Base-by-base conservation (phyloP, 768 basidiomycete species). In the Hebeloma cylindrosporum region DNA sequence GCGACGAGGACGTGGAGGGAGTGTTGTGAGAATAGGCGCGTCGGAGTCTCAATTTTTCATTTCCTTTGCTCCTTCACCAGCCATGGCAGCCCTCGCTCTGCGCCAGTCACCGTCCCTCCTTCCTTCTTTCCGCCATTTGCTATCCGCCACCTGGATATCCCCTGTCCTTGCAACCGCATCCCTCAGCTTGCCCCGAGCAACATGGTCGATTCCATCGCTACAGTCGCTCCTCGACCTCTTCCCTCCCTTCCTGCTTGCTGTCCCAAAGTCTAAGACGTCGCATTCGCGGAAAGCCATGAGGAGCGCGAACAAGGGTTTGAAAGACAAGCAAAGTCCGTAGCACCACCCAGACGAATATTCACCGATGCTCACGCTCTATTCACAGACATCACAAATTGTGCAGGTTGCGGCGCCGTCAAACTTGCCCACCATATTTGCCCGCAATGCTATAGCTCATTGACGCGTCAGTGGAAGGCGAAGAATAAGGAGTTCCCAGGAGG, bases 201-300 rank as follows among this genome's bases (percentile, higher is more conserved):
- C 58, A 30, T 69, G 69, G 71, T 56, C 66, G 45, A 54, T 71
- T 36, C 72, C 73, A 11, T 64, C 71, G 7, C 54, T 73, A 14
- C 65, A 66, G 33, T 73, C 74, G 11, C 55, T 77, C 21, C 65
- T 74, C 29, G 89, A 94, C 51, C 78, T 96, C 32, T 77, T 97
- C 50, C 94, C 94, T 9, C 77, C 93, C 1, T 82, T 94, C 63
- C 71, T 97, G 14, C 79, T 93, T 31, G 93, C 93, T 18, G 95
- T 95, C 2, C 95, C 95, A 18, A 97, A 97, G 70, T 87, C 85
- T 63, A 94, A 94, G 68, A 78, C 83, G 8, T 93, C 93, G 0
- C 93, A 97, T 67, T 93, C 91, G 16, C 77, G 89, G 40, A 98
- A 98, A 66, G 78, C 85, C n/a, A 95, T 95, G 93, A 78, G 94